phyloP scores from a whole-genome alignment of 805 yeast genomes.

The Pichia thaimueangensis region DNA sequence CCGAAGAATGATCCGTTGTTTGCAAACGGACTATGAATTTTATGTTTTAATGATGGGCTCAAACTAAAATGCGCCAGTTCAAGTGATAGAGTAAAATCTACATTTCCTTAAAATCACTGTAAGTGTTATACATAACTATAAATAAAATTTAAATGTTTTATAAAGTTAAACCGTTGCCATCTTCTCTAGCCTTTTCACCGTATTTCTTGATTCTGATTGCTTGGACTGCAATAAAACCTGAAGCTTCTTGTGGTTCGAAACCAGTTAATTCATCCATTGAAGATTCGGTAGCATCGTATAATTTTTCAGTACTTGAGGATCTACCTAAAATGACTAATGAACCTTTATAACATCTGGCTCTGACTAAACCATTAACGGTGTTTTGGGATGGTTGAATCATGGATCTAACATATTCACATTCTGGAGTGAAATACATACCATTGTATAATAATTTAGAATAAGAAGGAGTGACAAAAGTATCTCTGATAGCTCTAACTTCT shows the following conservation, averaged over 20 bases:
- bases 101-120: too few species aligned
- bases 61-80: too few species aligned
- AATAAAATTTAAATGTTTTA: too few species aligned
- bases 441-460: conserved; percentile 89
- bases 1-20: too few species aligned
- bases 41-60: too few species aligned
- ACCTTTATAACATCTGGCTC: conserved; percentile 93
- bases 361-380: conserved; percentile 93
- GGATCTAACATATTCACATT: conserved; percentile 89
- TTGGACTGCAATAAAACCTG: conserved; percentile 97
- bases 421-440: conserved; percentile 98
- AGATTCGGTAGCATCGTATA: conserved; percentile 96
- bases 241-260: conserved; percentile 92
- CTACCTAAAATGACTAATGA: conserved; percentile 80
- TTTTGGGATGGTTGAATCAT: conserved; percentile 94
- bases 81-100: too few species aligned
- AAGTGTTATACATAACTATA: too few species aligned
- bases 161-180: conserved; percentile 48
- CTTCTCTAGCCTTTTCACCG: conserved; percentile 90
- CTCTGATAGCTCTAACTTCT: conserved; percentile 96
- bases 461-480: conserved; percentile 87
- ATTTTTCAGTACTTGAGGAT: conserved; percentile 90
- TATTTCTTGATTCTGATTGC: conserved; percentile 97
- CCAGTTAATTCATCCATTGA: conserved; percentile 99
- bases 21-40: too few species aligned